Evolutionary conservation across 179 eudicot genomes (phyloP).

Genomic region (Nepenthes alata): DNA sequence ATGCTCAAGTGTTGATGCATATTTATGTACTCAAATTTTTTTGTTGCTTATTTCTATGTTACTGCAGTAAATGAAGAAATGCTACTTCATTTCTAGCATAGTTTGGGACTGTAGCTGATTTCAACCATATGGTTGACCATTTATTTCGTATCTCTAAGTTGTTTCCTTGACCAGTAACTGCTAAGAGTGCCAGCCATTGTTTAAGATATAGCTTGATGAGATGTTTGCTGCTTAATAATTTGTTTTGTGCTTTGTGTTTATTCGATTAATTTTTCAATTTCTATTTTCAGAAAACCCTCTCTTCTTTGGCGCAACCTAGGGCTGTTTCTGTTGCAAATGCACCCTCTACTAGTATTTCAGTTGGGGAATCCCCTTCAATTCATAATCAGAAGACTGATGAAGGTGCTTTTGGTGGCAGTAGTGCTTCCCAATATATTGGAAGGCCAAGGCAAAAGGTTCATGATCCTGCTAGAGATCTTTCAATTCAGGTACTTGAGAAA

Average conservation of each 20-base stretch:
- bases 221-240: too few relatives aligned
- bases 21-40: too few relatives aligned
- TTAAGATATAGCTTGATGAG: not conserved
- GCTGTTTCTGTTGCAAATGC: conserved; percentile 45
- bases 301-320: conserved; percentile 81
- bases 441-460: conserved; percentile 48
- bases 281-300: conserved; percentile 62
- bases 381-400: conserved; percentile 29
- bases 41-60: too few relatives aligned
- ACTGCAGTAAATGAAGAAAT: too few relatives aligned
- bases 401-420: conserved; percentile 23
- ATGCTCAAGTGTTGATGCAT: too few relatives aligned
- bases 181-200: not conserved
- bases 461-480: conserved; percentile 88
- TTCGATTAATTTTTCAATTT: conserved; percentile 2
- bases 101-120: too few relatives aligned
- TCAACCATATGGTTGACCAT: too few relatives aligned
- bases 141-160: too few relatives aligned
- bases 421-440: conserved; percentile 27
- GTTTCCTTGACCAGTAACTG: too few relatives aligned
- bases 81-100: too few relatives aligned
- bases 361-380: conserved; percentile 21
- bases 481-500: conserved; percentile 84
- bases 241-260: too few relatives aligned
- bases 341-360: conserved; percentile 28